Evolutionary conservation across 2,329 filamentous ascomycete species (phyloP), one percentile per base, ranked within the genome.

Genomic region (Biscogniauxia sp.): DNA sequence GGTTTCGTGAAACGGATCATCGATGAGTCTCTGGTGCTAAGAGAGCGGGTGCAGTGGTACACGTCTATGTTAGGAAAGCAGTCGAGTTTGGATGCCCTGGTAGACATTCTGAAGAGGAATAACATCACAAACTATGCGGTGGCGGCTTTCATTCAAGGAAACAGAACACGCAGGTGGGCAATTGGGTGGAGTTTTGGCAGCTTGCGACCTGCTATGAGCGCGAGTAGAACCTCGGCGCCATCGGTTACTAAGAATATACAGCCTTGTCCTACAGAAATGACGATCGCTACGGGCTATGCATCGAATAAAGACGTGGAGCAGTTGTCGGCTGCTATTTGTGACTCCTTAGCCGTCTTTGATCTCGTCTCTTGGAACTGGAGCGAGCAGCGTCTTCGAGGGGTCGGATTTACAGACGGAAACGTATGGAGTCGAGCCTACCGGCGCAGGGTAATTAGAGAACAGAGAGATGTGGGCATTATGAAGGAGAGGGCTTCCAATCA

Each of bases 61-160:
- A 95, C 90, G 0, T 88, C 88, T 57, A 96, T 98, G 92, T 80
- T 98, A 0, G 93, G 94, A 0, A 96, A 96, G 69, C 79, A 91
- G 28, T 82, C 83, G 0, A 93, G 89, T 66, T 79, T 91, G 2
- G 80, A 89, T 0, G 78, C 80, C 0, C 75, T 89, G 0, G 77
- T 97, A 0, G 80, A 87, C 5, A 80, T 81, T 56, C 79, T 89
- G 3, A 82, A 83, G 17, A 76, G 81, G 2, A 72, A 82, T 9
- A 79, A 77, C 0, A 82, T 96, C 45, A 79, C 80, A 45, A 99
- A 98, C 72, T 97, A 88, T 68, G 93, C 92, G 0, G 85, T 97
- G 0, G 90, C 89, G 0, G 87, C 90, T 64, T 89, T 98, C 66
- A 80, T 92, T 0, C 91, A 94, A 60, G 91, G 91, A 0, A 86